Evolutionary conservation across 257 asterid genomes (phyloP).

Genomic region (Linaria vulgaris): DNA sequence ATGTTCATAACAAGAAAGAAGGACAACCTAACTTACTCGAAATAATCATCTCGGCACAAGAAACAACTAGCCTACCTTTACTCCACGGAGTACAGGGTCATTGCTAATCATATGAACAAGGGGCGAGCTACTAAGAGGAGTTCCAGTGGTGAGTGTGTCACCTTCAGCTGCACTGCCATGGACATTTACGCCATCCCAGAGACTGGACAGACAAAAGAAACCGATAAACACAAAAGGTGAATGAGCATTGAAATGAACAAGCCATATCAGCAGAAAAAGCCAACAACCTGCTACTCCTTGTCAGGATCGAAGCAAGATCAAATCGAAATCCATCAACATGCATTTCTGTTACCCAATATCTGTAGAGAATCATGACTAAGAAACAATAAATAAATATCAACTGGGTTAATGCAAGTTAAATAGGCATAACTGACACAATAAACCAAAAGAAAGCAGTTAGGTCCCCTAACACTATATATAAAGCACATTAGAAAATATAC

Average conservation of each 20-base stretch:
- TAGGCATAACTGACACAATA: conserved; percentile 17
- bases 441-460: conserved; percentile 6
- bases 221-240: not conserved
- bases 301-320: conserved; percentile 95
- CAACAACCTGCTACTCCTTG: conserved; percentile 93
- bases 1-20: conserved; percentile 1
- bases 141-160: conserved; percentile 71
- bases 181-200: conserved; percentile 81
- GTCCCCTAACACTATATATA: not conserved
- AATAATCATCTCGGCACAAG: conserved; percentile 6
- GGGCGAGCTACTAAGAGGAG: conserved; percentile 89
- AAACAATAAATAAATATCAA: conserved; percentile 39
- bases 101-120: conserved; percentile 90
- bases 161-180: conserved; percentile 70
- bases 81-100: conserved; percentile 87
- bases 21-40: not conserved
- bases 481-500: not conserved
- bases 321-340: conserved; percentile 97
- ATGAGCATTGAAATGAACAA: conserved; percentile 16
- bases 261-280: conserved; percentile 17
- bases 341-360: conserved; percentile 97
- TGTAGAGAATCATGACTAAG: conserved; percentile 48
- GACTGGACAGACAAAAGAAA: conserved; percentile 47
- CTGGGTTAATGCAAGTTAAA: conserved; percentile 26
- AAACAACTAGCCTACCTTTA: conserved; percentile 52